Evolutionary conservation across 345 rosid species (phyloP), one percentile per base, ranked within the genome.

Genomic region (Rhodamnia rubescens): DNA sequence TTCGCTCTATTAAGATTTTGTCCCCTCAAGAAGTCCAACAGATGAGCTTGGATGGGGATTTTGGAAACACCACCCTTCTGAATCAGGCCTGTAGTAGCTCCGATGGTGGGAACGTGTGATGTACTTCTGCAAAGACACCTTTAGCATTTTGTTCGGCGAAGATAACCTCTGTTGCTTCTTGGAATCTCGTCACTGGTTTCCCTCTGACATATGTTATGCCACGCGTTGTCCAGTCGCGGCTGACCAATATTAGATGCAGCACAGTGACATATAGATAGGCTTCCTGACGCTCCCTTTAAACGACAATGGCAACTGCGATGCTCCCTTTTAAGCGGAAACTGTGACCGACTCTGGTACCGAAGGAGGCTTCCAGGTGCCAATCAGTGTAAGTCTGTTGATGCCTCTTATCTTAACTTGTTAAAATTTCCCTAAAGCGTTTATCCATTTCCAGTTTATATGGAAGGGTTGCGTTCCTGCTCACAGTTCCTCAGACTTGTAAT

Each of bases 11-110:
- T 85, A 94, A 92, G 92, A 94, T 94, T 87, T 84, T 94, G 18
- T 92, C 95, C 11, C 98, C 95, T 49, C 96, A 92, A 74, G 98
- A 94, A 90, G 98, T 92, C n/a, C 94, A 92, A 86, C 95, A 94
- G 86, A 93, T 93, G 97, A 93, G 95, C 86, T 82, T 92, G 90
- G 95, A 91, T 88, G 98, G 93, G 84, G 96, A 92, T 84, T 90
- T 92, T 29, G 93, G 93, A 54, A 93, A 89, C 84, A 81, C 89
- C 49, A 88, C 88, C 82, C 92, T 90, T 84, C 91, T 91, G 13
- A 93, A 90, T 88, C 96, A 92, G 82, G 93, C 96, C 40, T 92
- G 96, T 87, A 92, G 94, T 87, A 92, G 95, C 87, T 93, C 96
- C 1, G 98, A 90, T 83, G 92, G 94, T 58, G 94, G 93, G 58